Evolutionary conservation across 345 rosid species (phyloP).

Genomic region (Syzygium oleosum): DNA sequence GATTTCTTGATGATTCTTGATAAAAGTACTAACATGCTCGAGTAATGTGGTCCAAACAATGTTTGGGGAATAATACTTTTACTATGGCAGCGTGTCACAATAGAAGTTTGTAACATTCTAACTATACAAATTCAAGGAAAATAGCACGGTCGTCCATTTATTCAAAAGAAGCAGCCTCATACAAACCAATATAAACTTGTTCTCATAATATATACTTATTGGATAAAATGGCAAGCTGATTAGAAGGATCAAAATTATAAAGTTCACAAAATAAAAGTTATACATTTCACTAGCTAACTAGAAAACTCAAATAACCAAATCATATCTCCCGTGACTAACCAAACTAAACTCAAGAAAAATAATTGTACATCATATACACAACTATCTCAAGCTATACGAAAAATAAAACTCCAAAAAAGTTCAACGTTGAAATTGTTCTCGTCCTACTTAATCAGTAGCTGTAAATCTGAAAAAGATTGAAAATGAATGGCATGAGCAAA

Average conservation of each 20-base stretch:
- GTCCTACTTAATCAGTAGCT: background rate
- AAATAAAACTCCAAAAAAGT: background rate
- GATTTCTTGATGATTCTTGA: background rate
- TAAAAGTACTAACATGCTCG: background rate
- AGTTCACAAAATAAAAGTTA: background rate
- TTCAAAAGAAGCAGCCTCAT: background rate
- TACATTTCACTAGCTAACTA: background rate
- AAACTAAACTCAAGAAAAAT: background rate
- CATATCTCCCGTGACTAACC: background rate
- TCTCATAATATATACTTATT: background rate
- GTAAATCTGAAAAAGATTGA: background rate
- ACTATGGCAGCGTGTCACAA: background rate
- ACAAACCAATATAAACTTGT: background rate
- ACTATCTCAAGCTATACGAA: background rate
- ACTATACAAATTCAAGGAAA: background rate
- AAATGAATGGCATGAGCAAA: background rate
- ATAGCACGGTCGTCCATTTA: accelerated
- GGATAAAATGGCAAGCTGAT: background rate
- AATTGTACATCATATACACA: background rate
- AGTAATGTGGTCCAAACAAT: background rate
- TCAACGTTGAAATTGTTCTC: background rate
- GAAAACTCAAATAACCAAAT: background rate
- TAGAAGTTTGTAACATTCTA: background rate
- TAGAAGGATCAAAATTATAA: background rate
- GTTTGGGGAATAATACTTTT: background rate